Conservation (phyloP, 1,284 basidiomycete genomes). For the Leccinum brunneo-olivaceum region DNA sequence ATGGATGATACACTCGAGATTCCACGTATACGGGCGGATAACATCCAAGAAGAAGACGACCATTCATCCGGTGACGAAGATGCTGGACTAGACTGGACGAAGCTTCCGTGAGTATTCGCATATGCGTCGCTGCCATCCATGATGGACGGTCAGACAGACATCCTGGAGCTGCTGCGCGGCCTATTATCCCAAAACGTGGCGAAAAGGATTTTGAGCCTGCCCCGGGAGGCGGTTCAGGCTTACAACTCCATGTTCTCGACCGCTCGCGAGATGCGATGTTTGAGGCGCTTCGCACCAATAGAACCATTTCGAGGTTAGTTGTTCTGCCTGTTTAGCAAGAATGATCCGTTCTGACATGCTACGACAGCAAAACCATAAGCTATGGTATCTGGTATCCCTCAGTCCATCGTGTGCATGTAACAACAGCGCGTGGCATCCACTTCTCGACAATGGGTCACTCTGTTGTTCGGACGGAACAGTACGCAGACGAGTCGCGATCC, state of each 20-base stretch:
- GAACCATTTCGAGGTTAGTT: conserved; percentile 68
- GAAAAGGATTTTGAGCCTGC: conserved; percentile 95
- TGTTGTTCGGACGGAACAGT: conserved; percentile 35
- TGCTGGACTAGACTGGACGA: conserved; percentile 54
- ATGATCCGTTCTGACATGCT: conserved; percentile 7
- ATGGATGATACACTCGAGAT: conserved; percentile 49
- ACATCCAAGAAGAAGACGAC: conserved; percentile 24
- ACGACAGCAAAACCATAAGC: conserved; percentile 61
- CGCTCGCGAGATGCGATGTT: conserved; percentile 78
- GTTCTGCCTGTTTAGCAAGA: background rate
- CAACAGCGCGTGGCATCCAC: conserved; percentile 68
- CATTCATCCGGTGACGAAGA: conserved; percentile 50
- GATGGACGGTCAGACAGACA: conserved; percentile 16
- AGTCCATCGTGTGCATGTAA: conserved; percentile 61
- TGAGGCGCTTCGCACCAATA: conserved; percentile 64
- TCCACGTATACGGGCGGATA: conserved; percentile 28
- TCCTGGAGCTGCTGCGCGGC: conserved; percentile 28
- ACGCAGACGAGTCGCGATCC: conserved; percentile 9
- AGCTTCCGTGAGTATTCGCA: conserved; percentile 34
- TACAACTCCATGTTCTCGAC: conserved; percentile 74
- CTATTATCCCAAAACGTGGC: conserved; percentile 82
- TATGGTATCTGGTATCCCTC: conserved; percentile 68
- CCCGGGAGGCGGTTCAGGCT: conserved; percentile 63
- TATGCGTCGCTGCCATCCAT: background rate
- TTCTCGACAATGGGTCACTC: conserved; percentile 76